Conservation (phyloP, 129 eudicot genomes). For the Dittrichia graveolens region DNA sequence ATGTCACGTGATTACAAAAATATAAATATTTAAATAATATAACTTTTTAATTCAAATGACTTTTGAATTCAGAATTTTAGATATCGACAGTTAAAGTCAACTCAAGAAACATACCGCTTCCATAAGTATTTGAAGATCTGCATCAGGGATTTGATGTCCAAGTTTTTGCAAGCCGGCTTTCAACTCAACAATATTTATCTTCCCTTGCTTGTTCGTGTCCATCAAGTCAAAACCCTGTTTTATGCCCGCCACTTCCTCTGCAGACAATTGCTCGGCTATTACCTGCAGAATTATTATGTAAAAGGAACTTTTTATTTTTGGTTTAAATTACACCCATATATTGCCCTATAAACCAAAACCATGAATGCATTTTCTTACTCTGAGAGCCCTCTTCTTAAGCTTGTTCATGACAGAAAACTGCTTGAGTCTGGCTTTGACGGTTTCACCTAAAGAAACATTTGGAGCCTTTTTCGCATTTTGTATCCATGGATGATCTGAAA, state of each 20-base stretch:
- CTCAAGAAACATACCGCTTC: slow-evolving; percentile 61
- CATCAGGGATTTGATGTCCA: slow-evolving; percentile 75
- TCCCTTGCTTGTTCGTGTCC: slow-evolving; percentile 78
- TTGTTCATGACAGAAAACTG: slow-evolving; percentile 96
- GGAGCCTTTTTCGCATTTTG: slow-evolving; percentile 94
- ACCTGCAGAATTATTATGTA: slow-evolving; percentile 45
- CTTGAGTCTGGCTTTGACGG: slow-evolving; percentile 87
- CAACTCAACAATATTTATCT: slow-evolving; percentile 74
- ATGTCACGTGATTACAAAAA: neutral
- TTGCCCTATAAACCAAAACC: neutral
- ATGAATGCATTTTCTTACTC: slow-evolving; percentile 43
- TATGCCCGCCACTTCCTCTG: slow-evolving; percentile 84
- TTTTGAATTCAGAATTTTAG: neutral
- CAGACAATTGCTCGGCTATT: slow-evolving; percentile 88
- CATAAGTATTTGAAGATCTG: slow-evolving; percentile 80
- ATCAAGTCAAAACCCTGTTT: slow-evolving; percentile 70
- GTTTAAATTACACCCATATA: neutral
- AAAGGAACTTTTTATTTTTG: slow-evolving; percentile 5
- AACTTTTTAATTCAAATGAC: no score
- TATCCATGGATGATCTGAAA: slow-evolving; percentile 94
- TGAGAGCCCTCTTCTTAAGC: slow-evolving; percentile 86
- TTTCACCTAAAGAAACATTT: slow-evolving; percentile 90
- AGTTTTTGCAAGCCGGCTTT: slow-evolving; percentile 73
- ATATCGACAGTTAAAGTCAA: neutral
- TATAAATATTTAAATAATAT: neutral